Conservation (phyloP, 108 stramenopile species). For the Craspedostauros australis region DNA sequence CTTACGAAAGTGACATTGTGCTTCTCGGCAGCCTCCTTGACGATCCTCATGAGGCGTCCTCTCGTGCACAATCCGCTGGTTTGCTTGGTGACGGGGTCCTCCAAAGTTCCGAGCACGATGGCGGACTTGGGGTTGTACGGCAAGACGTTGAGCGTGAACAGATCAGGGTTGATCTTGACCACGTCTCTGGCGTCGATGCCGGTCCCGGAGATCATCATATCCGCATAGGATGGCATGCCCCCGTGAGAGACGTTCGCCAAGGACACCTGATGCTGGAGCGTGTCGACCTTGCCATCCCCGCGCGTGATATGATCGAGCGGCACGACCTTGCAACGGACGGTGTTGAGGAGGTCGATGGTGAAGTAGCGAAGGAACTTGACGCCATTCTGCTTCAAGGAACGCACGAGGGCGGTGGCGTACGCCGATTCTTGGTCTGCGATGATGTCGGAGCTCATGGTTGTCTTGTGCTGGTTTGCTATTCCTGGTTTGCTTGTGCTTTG, state of each 20-base stretch:
- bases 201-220: constrained; percentile 36
- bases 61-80: constrained; percentile 64
- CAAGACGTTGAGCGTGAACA: constrained; percentile 48
- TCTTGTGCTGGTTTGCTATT: constrained; percentile 1
- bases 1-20: constrained; percentile 49
- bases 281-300: constrained; percentile 2
- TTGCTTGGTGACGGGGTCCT: constrained; percentile 42
- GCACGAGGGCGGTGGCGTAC: constrained; percentile 43
- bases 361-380: constrained; percentile 71
- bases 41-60: constrained; percentile 42
- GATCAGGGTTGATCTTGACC: constrained; percentile 51
- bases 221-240: constrained; percentile 50
- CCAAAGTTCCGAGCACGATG: constrained; percentile 54
- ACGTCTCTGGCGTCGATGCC: constrained; percentile 51
- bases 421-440: neutral
- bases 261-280: constrained; percentile 27
- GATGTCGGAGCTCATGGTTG: neutral
- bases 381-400: constrained; percentile 55
- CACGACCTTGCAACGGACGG: constrained; percentile 55
- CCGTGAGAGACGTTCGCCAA: constrained; percentile 66
- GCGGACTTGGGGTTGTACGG: constrained; percentile 72
- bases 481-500: neutral
- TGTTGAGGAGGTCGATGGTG: constrained; percentile 60
- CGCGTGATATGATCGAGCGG: constrained; percentile 36
- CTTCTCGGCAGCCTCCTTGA: constrained; percentile 30